A percentile compares a stretch with the other conserved stretches of the same genome.
Conservation (phyloP, 2,329 filamentous ascomycete species). For the Colletotrichum sidae region DNA sequence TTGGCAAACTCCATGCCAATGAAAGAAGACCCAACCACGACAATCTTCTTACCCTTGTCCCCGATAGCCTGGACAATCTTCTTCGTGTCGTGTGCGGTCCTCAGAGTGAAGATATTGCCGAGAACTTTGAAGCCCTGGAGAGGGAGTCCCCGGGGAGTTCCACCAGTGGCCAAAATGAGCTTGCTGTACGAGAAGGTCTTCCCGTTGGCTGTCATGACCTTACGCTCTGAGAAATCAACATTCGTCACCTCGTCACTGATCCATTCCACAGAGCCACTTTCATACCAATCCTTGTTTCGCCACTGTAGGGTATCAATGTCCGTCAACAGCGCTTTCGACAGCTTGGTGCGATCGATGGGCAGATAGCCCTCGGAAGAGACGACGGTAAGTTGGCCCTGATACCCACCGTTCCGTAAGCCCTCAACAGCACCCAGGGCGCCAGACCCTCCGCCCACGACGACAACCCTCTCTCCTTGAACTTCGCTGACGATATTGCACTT, state of each 20-base stretch:
- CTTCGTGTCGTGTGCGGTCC: constrained; percentile 81
- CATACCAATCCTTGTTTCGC: constrained; percentile 83
- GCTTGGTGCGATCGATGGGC: constrained; percentile 93
- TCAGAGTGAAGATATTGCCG: constrained; percentile 86
- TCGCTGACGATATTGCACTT: constrained; percentile 69
- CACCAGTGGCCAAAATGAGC: constrained; percentile 90
- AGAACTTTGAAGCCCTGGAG: constrained; percentile 88
- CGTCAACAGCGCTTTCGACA: constrained; percentile 91
- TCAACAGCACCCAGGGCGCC: constrained; percentile 86
- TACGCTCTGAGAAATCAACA: constrained; percentile 81
- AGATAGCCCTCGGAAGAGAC: constrained; percentile 86
- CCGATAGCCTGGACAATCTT: constrained; percentile 84
- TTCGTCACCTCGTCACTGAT: constrained; percentile 74
- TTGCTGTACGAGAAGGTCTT: constrained; percentile 84
- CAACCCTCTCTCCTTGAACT: constrained; percentile 70
- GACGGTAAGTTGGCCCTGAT: constrained; percentile 81
- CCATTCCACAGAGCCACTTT: constrained; percentile 67
- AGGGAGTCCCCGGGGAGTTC: constrained; percentile 79
- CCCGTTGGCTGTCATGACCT: constrained; percentile 79
- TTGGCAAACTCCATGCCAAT: constrained; percentile 99
- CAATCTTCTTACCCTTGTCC: constrained; percentile 88
- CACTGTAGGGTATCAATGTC: constrained; percentile 83
- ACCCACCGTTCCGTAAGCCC: constrained; percentile 84
- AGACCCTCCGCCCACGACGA: constrained; percentile 91
- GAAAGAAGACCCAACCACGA: constrained; percentile 92